Base-by-base conservation (phyloP, 148 eudicot genomes). In the Silene conica region DNA sequence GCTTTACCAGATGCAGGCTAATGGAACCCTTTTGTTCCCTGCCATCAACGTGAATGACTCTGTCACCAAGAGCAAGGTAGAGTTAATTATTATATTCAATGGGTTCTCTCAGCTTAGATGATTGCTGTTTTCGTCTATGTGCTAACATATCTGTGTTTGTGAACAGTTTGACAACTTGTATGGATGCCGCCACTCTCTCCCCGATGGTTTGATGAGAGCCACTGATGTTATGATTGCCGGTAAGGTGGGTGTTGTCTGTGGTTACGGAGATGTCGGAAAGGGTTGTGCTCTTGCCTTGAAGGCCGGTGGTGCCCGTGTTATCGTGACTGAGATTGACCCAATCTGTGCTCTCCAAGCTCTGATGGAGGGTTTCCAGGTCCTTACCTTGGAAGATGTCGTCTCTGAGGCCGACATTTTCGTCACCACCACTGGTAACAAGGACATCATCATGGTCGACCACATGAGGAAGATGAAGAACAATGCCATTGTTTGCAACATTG, bases 151-250 rank as follows among this genome's bases (percentile, higher is more conserved):
- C n/a, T 64, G 19, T 45, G 73, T 25, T 60, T 14, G n/a, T 63
- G 0, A 20, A 72, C 91, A 94, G 98, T 94, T 94, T 78, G 98
- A 94, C 77, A 94, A 94, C 88, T 88, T 94, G 88, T 94, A 94
- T 46, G 98, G 98, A 76, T 94, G 98, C 87, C 96, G 98, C 34
- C 98, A 93, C 90, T 93, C 96, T 13, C 96, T 93, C 31, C 98
- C 98, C 7, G 98, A 94, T 68, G 98, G 98, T 56, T 80, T 94
- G 83, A 94, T 94, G 98, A 91, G 98, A 78, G 96, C 98, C 77
- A 94, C 98, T 23, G 98, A 94, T 85, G 93, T 92, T 28, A 94
- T 94, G 98, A 92, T 94, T 76, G 98, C 98, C 10, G 98, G 97
- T 25, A 94, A 94, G 83, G 93, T 94, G 20, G 97, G 88, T 20